phyloP scores from a whole-genome alignment of 441 rosid species.

The Brassica hybrid region DNA sequence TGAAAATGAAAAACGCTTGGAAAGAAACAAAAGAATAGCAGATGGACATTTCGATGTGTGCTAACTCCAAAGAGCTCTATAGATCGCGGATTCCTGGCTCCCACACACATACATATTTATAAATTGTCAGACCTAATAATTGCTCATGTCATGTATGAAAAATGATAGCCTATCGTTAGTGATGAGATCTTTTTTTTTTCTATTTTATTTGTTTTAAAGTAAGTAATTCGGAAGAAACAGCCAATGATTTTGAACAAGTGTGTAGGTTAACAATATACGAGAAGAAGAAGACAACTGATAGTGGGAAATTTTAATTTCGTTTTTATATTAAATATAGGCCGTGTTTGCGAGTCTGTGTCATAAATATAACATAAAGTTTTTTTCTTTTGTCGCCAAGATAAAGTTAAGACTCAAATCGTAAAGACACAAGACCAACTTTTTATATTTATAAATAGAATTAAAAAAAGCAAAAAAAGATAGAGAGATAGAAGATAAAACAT shows the following conservation, averaged over 20 bases:
- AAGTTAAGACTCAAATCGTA: conserved; percentile 27
- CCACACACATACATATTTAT: not conserved
- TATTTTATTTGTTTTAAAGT: not conserved
- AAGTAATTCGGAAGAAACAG: conserved; percentile 23
- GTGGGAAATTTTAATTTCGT: conserved; percentile 16
- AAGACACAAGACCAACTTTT: conserved; percentile 29
- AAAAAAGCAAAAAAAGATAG: not conserved
- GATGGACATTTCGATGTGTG: too few relatives aligned
- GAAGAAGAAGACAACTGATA: conserved; percentile 24
- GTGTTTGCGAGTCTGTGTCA: conserved; percentile 18
- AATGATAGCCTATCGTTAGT: conserved; percentile 25
- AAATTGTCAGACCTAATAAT: conserved; percentile 31
- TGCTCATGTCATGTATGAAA: conserved; percentile 9
- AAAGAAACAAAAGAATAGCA: too few relatives aligned
- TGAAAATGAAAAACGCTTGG: too few relatives aligned
- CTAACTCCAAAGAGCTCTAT: too few relatives aligned
- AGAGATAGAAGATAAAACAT: conserved; percentile 2
- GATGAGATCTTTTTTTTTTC: conserved; percentile 10
- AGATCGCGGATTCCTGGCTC: too few relatives aligned
- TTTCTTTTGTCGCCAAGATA: conserved; percentile 13
- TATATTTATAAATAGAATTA: conserved; percentile 8
- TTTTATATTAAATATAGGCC: conserved; percentile 9
- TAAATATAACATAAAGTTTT: conserved; percentile 19
- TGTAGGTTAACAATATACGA: conserved; percentile 21
- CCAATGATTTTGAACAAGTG: conserved; percentile 34